Evolutionary conservation across 306 rosid genomes (phyloP), one percentile per base, ranked within the genome.

Genomic region (Fragaria ananassa): DNA sequence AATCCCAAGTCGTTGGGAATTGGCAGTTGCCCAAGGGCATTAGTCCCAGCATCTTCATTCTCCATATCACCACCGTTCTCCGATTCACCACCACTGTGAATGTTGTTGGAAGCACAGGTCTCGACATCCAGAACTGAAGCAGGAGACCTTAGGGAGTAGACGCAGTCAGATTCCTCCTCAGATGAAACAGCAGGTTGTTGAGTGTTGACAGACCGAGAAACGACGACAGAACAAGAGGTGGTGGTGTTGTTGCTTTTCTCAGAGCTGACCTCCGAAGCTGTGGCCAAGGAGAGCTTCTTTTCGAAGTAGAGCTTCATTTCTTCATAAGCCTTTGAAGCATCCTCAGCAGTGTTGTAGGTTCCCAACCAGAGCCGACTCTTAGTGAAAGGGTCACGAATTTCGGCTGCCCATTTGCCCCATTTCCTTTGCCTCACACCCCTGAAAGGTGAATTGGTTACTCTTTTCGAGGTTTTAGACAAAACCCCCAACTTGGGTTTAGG

Each of bases 391-490:
- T 92, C 91, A 1, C 99, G 96, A 75, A 95, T 95, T 77, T 95
- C 99, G 1, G 99, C 97, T 0, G 97, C 97, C 97, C 97, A 95
- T 78, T 88, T 92, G 0, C 99, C 99, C 89, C 97, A 95, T 57
- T 91, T 83, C 67, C 99, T 83, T 76, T 84, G 88, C 23, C 99
- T 71, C 50, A 95, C 97, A 0, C 99, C 99, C 82, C 88, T 86
- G 74, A 69, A 89, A 17, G 85, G 87, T 0, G 90, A 82, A 37
- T 84, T 72, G 0, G 90, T 51, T 11, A 76, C 80, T 13, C 73
- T 86, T 34, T 62, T 78, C 0, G 78, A 42, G 23, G 79, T 61
- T 74, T 80, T 76, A 2, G 85, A 62, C 50, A 81, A 70, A 60
- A 18, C 79, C 79, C 81, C 83, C 80, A 31, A 67, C 84, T 57